phyloP scores from a whole-genome alignment of 78 protist genomes.

The Bodo saltans region DNA sequence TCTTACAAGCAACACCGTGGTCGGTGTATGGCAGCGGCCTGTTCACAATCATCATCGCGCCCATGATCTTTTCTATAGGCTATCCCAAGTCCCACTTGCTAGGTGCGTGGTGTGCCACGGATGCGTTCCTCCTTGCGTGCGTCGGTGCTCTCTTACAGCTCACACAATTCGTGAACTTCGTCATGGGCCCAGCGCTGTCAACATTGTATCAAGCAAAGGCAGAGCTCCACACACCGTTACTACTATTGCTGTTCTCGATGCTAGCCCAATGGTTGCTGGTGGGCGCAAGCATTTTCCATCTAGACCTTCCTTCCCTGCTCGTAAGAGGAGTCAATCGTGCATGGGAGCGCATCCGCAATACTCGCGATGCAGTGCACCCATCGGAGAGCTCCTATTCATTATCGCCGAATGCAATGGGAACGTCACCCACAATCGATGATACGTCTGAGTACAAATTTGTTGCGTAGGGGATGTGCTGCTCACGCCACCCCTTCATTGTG shows the following conservation, averaged over 20 bases:
- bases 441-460: too few relatives aligned
- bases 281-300: too few relatives aligned
- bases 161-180: background rate
- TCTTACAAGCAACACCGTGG: background rate
- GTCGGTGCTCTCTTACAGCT: background rate
- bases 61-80: background rate
- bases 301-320: too few relatives aligned
- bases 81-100: background rate
- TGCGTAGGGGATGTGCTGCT: too few relatives aligned
- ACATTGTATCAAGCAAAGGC: background rate
- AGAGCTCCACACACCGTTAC: background rate
- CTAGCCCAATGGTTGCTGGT: background rate
- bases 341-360: too few relatives aligned
- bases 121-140: background rate
- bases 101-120: background rate
- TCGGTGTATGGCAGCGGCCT: background rate
- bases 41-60: background rate
- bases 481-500: too few relatives aligned
- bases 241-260: background rate
- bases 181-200: background rate
- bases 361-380: too few relatives aligned
- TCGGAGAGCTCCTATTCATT: too few relatives aligned
- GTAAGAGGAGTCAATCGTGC: too few relatives aligned
- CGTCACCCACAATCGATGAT: too few relatives aligned
- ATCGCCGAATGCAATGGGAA: too few relatives aligned